phyloP scores from a whole-genome alignment of 495 filamentous ascomycete species.

The Aspergillus ellipticus region DNA sequence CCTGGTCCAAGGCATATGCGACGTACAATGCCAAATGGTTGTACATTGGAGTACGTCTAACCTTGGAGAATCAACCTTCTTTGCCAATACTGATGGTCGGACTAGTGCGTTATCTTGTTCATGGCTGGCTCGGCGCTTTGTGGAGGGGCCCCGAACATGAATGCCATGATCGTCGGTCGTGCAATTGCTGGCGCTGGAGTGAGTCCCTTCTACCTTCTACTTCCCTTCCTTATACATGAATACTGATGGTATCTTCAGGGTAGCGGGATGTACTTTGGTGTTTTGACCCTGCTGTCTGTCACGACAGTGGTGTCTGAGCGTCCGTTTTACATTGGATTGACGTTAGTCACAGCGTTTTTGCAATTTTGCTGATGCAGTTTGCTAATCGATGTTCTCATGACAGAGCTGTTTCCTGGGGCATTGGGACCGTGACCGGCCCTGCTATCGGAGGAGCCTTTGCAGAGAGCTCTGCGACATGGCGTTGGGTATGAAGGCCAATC shows the following conservation, averaged over 20 bases:
- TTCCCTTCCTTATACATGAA: too few species aligned
- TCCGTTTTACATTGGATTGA: slow-evolving; percentile 42
- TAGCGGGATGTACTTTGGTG: slow-evolving; percentile 49
- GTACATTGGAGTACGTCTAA: too few species aligned
- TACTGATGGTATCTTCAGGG: slow-evolving; percentile 18
- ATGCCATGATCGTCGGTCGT: slow-evolving; percentile 47
- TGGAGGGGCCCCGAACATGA: slow-evolving; percentile 47
- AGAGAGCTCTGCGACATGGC: slow-evolving; percentile 33
- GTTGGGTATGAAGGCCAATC: slow-evolving; percentile 24
- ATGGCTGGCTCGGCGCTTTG: slow-evolving; percentile 47
- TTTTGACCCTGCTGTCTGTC: slow-evolving; percentile 42
- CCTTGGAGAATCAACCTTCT: too few species aligned
- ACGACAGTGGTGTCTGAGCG: slow-evolving; percentile 43
- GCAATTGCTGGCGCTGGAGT: slow-evolving; percentile 31
- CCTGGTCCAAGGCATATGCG: too few species aligned
- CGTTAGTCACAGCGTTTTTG: too few species aligned
- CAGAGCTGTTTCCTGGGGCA: slow-evolving; percentile 36
- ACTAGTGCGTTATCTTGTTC: slow-evolving; percentile 43
- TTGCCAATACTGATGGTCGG: too few species aligned
- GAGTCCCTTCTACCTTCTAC: too few species aligned
- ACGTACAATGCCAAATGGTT: slow-evolving; percentile 36
- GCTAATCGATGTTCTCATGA: neutral
- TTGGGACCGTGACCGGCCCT: slow-evolving; percentile 43
- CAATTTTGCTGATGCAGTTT: too few species aligned
- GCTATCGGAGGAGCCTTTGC: slow-evolving; percentile 40